These are phyloP conservation scores for Fusarium concolor DNA, from an alignment of 2,329 filamentous ascomycete species.

Conservation along the genomic window DNA sequence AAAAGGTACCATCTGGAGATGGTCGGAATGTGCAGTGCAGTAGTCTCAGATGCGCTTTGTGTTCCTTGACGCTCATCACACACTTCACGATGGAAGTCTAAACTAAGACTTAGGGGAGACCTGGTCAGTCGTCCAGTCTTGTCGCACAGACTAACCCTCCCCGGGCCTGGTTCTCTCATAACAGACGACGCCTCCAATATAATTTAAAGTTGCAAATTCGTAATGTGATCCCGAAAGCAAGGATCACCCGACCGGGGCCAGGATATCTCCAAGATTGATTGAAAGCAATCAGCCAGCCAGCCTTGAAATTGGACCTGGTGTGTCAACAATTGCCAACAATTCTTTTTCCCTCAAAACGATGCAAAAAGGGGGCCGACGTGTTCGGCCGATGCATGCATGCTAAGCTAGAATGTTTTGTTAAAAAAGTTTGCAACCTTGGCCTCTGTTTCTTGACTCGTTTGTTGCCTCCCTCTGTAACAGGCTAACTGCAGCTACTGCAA, in stretches of 20 bases:
- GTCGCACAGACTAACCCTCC: slow-evolving; percentile 26
- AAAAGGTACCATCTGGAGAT: not conserved
- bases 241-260: slow-evolving; percentile 11
- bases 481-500: slow-evolving; percentile 29
- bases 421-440: slow-evolving; percentile 1
- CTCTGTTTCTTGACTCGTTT: slow-evolving; percentile 26
- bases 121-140: slow-evolving; percentile 5
- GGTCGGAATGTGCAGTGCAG: too few species aligned
- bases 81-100: too few species aligned
- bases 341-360: not conserved
- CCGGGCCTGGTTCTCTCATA: slow-evolving; percentile 12
- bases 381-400: not conserved
- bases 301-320: slow-evolving; percentile 6
- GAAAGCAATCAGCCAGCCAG: slow-evolving; percentile 18
- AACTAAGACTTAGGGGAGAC: too few species aligned
- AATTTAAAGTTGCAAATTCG: slow-evolving; percentile 29
- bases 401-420: slow-evolving; percentile 2
- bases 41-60: too few species aligned
- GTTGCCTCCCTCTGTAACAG: slow-evolving; percentile 18
- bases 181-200: slow-evolving; percentile 28
- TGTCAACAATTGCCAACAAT: too few species aligned
- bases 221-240: slow-evolving; percentile 26
- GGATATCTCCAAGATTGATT: slow-evolving; percentile 4
- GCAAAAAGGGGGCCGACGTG: slow-evolving; percentile 2
- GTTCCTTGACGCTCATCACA: too few species aligned